These are phyloP conservation scores for Cytospora leucostoma DNA, from an alignment of 2,329 filamentous ascomycete species.

Conservation along the genomic window DNA sequence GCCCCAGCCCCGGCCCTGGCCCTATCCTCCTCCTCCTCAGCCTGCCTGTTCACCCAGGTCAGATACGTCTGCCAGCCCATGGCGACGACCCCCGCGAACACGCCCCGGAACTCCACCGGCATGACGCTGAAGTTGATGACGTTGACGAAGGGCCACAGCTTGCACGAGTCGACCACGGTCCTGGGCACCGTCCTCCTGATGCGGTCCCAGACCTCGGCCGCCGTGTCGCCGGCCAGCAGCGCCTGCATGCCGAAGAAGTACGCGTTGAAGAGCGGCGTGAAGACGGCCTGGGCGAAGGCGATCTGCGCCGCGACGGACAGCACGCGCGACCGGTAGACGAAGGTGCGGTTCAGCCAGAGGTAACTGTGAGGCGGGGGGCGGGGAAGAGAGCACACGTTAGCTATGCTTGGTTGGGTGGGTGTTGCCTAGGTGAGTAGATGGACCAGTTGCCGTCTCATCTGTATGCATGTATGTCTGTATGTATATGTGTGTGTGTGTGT, in stretches of 20 bases:
- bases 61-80: constrained; percentile 94
- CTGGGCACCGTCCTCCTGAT: constrained; percentile 74
- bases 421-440: no score
- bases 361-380: no score
- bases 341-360: constrained; percentile 75
- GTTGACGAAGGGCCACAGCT: constrained; percentile 86
- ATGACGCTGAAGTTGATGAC: constrained; percentile 87
- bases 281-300: constrained; percentile 73
- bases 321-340: constrained; percentile 77
- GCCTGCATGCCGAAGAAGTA: constrained; percentile 85
- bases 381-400: no score
- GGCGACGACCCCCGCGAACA: constrained; percentile 78
- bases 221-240: constrained; percentile 67
- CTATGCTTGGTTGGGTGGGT: no score
- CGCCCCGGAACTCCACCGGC: constrained; percentile 73
- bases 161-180: constrained; percentile 76
- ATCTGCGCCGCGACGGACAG: constrained; percentile 77
- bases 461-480: no score
- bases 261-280: constrained; percentile 80
- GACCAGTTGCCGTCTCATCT: neutral
- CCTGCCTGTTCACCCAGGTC: constrained; percentile 73
- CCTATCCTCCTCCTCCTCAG: constrained; percentile 58
- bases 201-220: constrained; percentile 66
- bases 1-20: constrained; percentile 45
- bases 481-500: no score